Percentiles rank a stretch among this genome's conserved stretches.
These are phyloP conservation scores for Brasenia schreberi DNA, from an alignment of 164 flowering plant species.

Conservation along the genomic window DNA sequence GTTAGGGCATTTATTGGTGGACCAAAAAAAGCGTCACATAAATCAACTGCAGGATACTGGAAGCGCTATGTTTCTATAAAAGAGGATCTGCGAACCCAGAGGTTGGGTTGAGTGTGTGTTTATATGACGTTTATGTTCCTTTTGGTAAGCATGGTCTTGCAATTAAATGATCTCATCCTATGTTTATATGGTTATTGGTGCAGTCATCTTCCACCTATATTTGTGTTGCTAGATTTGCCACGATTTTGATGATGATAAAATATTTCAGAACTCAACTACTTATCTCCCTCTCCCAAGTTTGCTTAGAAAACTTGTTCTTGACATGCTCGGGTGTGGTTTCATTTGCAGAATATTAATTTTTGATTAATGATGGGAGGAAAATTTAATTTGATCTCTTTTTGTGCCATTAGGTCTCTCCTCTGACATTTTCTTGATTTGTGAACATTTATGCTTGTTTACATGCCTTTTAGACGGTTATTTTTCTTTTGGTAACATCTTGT, in stretches of 20 bases:
- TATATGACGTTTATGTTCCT: not conserved
- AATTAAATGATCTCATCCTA: not conserved
- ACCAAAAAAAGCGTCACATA: conserved; percentile 67
- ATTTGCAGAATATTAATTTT: too few species aligned
- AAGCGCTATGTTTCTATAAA: conserved; percentile 67
- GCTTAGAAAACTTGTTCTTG: not conserved
- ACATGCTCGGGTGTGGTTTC: not conserved
- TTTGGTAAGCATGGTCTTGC: not conserved
- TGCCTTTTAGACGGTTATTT: too few species aligned
- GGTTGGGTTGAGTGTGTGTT: conserved; percentile 6
- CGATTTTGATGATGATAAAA: not conserved
- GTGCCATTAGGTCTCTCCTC: too few species aligned
- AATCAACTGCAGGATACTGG: conserved; percentile 80
- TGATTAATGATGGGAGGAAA: too few species aligned
- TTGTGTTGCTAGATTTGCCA: not conserved
- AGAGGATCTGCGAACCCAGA: conserved; percentile 73
- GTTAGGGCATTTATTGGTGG: conserved; percentile 77
- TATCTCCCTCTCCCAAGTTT: not conserved
- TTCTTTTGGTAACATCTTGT: too few species aligned
- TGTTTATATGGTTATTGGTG: not conserved
- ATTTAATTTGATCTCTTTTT: too few species aligned
- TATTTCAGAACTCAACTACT: not conserved
- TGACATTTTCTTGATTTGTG: not conserved
- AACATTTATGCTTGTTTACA: not conserved
- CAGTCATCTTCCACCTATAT: not conserved